Base-by-base conservation (phyloP, 1,284 basidiomycete species). In the Ceratobasidium sp. region DNA sequence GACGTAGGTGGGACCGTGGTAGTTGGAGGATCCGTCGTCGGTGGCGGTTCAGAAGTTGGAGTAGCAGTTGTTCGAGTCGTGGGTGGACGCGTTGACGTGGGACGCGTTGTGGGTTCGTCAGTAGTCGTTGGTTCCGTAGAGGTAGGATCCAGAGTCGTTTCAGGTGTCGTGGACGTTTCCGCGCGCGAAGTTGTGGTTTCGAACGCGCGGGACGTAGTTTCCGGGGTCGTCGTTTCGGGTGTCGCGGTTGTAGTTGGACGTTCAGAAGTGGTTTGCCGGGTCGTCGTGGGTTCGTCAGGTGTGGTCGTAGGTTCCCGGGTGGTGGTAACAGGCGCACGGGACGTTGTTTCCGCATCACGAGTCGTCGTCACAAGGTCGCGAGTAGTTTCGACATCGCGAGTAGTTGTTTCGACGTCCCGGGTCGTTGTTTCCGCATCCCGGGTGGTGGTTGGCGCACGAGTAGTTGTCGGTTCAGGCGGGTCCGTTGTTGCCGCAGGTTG, bases 71-170 rank as follows among this genome's bases (percentile, higher is more conserved):
- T 53, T 3, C 65, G 55, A 21, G 58, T 30, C 41, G 36, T 36
- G 1, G 50, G 53, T 28, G 72, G 21, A 45, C 45, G 34, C 41
- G 64, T 36, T 46, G 76, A 26, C 30, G 30, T 55, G 9, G 72
- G 43, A n/a, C 43, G 23, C 26, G 74, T 72, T 30, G 60, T 62
- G 58, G 74, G 48, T 39, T 72, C 76, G 48, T 70, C 41, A 18
- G 75, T 72, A 39, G 74, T 73, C 52, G 72, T 64, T 70, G 50
- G 50, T 61, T 61, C 48, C 57, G 75, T 69, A 58, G 57, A 72
- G 48, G 74, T 76, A 65, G 53, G 65, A 71, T 46, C 34, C 8
- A 59, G 32, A 21, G 73, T 64, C 61, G 55, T 55, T 67, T 46
- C 28, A 21, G 70, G 69, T 28, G 57, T 34, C n/a, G 60, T 21